Percentiles rank a stretch among this genome's conserved stretches.
These are phyloP conservation scores for Pichia terricola DNA, from an alignment of 1,139 yeast genomes.

Conservation along the genomic window DNA sequence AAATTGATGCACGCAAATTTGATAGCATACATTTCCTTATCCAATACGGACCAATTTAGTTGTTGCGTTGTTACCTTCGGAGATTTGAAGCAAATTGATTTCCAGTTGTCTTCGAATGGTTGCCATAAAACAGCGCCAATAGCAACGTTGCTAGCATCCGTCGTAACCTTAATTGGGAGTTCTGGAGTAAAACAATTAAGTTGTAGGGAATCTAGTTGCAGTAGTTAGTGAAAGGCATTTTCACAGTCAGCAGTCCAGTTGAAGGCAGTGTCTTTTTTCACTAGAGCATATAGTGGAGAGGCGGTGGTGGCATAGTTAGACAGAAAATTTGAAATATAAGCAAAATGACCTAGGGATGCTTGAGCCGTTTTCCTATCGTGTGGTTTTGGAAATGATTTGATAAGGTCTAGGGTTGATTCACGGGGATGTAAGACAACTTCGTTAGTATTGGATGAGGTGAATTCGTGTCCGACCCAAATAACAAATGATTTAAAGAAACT, in stretches of 20 bases:
- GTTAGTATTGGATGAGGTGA: not conserved
- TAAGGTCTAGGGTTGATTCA: not conserved
- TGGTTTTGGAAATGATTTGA: not conserved
- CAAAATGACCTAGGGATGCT: not conserved
- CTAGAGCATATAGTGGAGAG: not conserved
- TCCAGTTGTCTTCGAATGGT: not conserved
- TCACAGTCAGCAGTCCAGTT: not conserved
- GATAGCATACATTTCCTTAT: not conserved
- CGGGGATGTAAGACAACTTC: not conserved
- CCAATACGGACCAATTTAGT: not conserved
- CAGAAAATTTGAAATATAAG: not conserved
- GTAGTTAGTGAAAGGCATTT: not conserved
- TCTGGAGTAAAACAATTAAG: not conserved
- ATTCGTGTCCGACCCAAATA: not conserved
- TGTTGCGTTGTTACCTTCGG: not conserved
- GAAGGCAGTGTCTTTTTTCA: not conserved
- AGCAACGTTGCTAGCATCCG: not conserved
- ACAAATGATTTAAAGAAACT: not conserved
- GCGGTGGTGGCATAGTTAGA: not conserved
- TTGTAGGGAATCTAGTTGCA: not conserved
- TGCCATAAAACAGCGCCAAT: not conserved
- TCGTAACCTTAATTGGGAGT: not conserved
- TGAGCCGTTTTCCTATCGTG: not conserved
- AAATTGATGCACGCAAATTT: not conserved
- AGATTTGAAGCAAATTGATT: not conserved